These are phyloP conservation scores for Nicotiana obtusifolia DNA, from an alignment of 257 asterid genomes.

Conservation along the genomic window DNA sequence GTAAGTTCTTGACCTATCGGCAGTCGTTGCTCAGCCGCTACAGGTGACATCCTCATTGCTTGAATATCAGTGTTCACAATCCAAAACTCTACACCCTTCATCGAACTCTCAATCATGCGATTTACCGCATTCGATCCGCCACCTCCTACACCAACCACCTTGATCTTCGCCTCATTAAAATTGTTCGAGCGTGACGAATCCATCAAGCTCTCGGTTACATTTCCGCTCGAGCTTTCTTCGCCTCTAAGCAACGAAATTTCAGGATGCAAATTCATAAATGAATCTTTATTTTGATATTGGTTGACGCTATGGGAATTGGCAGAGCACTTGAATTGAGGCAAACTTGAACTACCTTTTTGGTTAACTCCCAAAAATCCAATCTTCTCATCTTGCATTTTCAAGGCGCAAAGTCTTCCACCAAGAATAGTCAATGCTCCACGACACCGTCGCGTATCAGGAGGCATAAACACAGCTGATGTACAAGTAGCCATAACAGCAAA, in stretches of 20 bases:
- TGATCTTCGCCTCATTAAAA: constrained; percentile 76
- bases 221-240: constrained; percentile 48
- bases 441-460: constrained; percentile 48
- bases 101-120: constrained; percentile 87
- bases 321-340: constrained; percentile 48
- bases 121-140: constrained; percentile 98
- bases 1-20: constrained; percentile 92
- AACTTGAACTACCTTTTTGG: constrained; percentile 28
- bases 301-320: constrained; percentile 52
- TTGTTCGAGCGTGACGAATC: constrained; percentile 42
- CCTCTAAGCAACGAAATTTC: constrained; percentile 86
- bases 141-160: constrained; percentile 97
- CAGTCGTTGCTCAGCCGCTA: constrained; percentile 56
- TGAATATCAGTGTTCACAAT: constrained; percentile 90
- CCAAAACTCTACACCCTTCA: constrained; percentile 98
- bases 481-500: constrained; percentile 50
- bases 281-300: constrained; percentile 53
- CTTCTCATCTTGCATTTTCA: constrained; percentile 50
- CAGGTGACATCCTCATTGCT: constrained; percentile 89
- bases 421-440: constrained; percentile 38
- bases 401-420: constrained; percentile 44
- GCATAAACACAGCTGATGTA: constrained; percentile 45
- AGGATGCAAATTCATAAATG: constrained; percentile 75
- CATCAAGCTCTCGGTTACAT: constrained; percentile 46
- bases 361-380: constrained; percentile 28